Percentiles rank a stretch among this genome's conserved stretches.
Conservation (phyloP, 352 stramenopile species). For the Aphanomyces stellatus region DNA sequence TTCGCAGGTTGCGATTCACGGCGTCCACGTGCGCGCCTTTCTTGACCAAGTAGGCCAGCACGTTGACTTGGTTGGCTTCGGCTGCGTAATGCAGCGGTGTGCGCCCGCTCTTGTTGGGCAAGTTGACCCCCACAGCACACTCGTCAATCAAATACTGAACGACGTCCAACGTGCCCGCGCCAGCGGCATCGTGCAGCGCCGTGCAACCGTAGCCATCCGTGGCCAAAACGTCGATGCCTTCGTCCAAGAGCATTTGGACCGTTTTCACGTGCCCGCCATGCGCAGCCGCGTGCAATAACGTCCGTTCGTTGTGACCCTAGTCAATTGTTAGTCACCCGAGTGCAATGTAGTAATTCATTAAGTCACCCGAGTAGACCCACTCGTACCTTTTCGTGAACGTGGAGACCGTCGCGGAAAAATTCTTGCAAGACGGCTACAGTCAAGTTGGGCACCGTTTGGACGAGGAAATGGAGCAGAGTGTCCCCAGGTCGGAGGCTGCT, state of each 20-base stretch:
- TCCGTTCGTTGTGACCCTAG: background rate
- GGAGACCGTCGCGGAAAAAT: background rate
- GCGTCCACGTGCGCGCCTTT: background rate
- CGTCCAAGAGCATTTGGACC: background rate
- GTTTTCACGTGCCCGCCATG: conserved; percentile 1
- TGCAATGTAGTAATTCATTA: background rate
- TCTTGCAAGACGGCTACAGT: background rate
- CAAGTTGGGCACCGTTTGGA: background rate
- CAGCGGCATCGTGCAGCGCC: conserved; percentile 33
- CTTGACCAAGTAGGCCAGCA: background rate
- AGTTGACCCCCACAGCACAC: background rate
- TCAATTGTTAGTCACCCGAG: no score
- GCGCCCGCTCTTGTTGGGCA: background rate
- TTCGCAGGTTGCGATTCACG: background rate
- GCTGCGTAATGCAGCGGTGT: conserved; percentile 11
- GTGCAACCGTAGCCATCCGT: conserved; percentile 18
- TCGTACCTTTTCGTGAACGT: background rate
- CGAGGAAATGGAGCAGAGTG: conserved; percentile 3
- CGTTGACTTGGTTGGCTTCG: background rate
- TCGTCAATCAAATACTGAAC: conserved; percentile 25
- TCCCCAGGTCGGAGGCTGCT: background rate
- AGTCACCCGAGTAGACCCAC: background rate
- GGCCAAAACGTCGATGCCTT: background rate
- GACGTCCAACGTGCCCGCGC: conserved; percentile 24
- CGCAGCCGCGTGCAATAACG: background rate